These are phyloP conservation scores for Kurtzmaniella cleridarum DNA, from an alignment of 805 yeast species.

Conservation along the genomic window DNA sequence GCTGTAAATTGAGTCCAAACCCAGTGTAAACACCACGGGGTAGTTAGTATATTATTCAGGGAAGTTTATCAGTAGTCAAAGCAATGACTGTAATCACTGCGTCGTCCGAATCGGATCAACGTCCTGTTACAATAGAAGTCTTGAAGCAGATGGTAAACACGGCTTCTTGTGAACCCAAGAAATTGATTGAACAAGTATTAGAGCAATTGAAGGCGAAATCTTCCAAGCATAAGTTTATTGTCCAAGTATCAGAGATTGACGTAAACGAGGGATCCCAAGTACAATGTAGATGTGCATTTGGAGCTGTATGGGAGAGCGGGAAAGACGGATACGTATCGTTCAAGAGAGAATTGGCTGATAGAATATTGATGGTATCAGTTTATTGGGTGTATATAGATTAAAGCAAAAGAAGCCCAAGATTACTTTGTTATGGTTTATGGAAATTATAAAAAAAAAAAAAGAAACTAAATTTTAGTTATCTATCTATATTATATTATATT, in stretches of 20 bases:
- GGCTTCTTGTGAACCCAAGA: conserved; percentile 10
- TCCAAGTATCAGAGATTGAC: conserved; percentile 36
- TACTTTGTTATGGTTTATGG: too few species aligned
- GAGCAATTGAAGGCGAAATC: conserved; percentile 37
- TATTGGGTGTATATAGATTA: conserved; percentile 6
- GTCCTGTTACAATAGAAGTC: conserved; percentile 14
- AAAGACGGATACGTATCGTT: conserved; percentile 48
- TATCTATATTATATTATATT: too few species aligned
- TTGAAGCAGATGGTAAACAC: neutral
- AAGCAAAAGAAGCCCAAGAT: too few species aligned
- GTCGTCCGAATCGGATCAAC: conserved; percentile 9
- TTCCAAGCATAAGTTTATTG: conserved; percentile 52
- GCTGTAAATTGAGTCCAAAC: too few species aligned
- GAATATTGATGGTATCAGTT: conserved; percentile 3
- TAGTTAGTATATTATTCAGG: neutral
- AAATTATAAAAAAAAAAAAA: neutral
- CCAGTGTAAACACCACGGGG: neutral
- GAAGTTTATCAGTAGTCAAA: too few species aligned
- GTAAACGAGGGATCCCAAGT: conserved; percentile 13
- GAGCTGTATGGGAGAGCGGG: conserved; percentile 51
- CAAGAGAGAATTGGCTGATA: neutral
- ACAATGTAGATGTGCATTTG: conserved; percentile 28
- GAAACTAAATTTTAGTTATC: too few species aligned
- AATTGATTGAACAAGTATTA: conserved; percentile 26
- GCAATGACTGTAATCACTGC: conserved; percentile 3